These are phyloP conservation scores for Malania oleifera DNA, from an alignment of 164 flowering plant species.

Conservation along the genomic window DNA sequence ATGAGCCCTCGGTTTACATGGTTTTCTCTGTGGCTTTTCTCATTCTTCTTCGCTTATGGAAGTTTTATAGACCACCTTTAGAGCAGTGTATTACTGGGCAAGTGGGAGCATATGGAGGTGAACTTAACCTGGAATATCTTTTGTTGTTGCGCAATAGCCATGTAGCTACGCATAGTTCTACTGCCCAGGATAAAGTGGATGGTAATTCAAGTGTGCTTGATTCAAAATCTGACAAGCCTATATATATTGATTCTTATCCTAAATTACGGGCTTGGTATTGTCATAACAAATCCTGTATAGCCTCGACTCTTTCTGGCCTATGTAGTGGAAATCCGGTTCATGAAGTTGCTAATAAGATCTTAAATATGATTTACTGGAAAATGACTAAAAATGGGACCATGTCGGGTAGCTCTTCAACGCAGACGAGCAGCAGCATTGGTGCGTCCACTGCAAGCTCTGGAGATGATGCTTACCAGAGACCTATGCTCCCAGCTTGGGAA, in stretches of 20 bases:
- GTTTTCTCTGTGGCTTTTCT: constrained; percentile 86
- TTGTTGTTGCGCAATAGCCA: constrained; percentile 57
- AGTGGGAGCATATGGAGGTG: constrained; percentile 39
- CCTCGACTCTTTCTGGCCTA: constrained; percentile 72
- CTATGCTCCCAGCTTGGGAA: constrained; percentile 87
- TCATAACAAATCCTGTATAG: constrained; percentile 76
- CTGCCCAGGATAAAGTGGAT: constrained; percentile 17
- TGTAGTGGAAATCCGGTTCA: constrained; percentile 64
- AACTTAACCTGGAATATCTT: constrained; percentile 70
- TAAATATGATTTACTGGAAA: constrained; percentile 71
- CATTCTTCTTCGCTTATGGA: constrained; percentile 82
- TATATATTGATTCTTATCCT: constrained; percentile 73
- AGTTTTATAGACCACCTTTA: constrained; percentile 75
- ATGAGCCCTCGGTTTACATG: constrained; percentile 52
- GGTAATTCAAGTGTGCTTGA: constrained; percentile 19
- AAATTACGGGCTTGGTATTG: constrained; percentile 79
- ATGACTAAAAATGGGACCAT: constrained; percentile 40
- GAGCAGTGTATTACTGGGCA: constrained; percentile 46
- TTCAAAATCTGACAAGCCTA: constrained; percentile 33
- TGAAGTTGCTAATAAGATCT: constrained; percentile 64
- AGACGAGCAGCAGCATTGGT: constrained; percentile 47
- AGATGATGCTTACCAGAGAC: constrained; percentile 54
- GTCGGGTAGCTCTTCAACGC: constrained; percentile 35
- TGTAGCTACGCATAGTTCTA: constrained; percentile 25
- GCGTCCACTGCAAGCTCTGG: constrained; percentile 45